Evolutionary conservation across 2,329 filamentous ascomycete species (phyloP).

Genomic region (Hyphodiscus sp.): DNA sequence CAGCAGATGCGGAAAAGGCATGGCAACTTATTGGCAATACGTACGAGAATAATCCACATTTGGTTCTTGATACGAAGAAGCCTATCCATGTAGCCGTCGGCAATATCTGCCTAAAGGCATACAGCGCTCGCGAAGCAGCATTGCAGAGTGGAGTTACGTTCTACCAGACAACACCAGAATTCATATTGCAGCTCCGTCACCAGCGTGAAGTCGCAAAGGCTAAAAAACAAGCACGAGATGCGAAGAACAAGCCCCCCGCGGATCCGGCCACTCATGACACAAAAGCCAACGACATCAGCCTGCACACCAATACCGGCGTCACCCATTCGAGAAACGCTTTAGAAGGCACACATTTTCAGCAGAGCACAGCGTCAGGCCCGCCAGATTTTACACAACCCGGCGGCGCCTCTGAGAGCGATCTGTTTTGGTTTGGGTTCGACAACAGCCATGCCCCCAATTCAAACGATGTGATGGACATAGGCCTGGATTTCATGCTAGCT

Average conservation of each 20-base stretch:
- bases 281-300: neutral
- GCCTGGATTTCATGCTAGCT: slow-evolving; percentile 19
- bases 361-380: neutral
- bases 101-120: slow-evolving; percentile 31
- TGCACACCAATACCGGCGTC: neutral
- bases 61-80: slow-evolving; percentile 24
- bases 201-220: slow-evolving; percentile 16
- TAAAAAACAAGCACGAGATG: slow-evolving; percentile 9
- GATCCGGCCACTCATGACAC: neutral
- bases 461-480: slow-evolving; percentile 17
- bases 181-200: slow-evolving; percentile 20
- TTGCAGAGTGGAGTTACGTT: slow-evolving; percentile 4
- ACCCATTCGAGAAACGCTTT: neutral
- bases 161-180: slow-evolving; percentile 9
- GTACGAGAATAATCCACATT: slow-evolving; percentile 30
- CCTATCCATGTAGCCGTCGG: slow-evolving; percentile 29
- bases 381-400: slow-evolving; percentile 2
- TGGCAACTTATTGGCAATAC: slow-evolving; percentile 31
- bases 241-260: neutral
- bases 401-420: slow-evolving; percentile 9
- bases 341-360: neutral
- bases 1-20: slow-evolving; percentile 28
- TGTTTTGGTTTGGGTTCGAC: slow-evolving; percentile 15
- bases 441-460: slow-evolving; percentile 1
- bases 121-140: slow-evolving; percentile 17